Evolutionary conservation across 176 grass and related monocot species (phyloP).

Genomic region (Typha latifolia): DNA sequence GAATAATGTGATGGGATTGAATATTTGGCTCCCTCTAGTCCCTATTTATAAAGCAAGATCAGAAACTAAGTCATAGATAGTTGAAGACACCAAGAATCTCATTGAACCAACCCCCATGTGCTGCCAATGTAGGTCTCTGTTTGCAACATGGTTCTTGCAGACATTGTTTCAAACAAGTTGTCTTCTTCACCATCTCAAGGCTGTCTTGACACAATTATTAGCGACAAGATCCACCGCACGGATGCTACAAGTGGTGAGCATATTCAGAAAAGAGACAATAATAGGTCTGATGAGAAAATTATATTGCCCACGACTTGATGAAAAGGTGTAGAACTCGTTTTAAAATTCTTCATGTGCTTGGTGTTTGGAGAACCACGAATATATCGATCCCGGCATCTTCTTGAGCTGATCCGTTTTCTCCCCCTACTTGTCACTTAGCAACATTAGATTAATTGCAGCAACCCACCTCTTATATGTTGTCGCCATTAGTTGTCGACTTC

Average conservation of each 20-base stretch:
- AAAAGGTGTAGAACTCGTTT: neutral
- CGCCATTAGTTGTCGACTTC: neutral
- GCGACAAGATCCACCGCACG: conserved; percentile 20
- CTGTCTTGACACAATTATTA: conserved; percentile 24
- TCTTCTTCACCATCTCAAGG: conserved; percentile 11
- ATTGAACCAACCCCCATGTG: conserved; percentile 9
- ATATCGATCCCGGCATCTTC: neutral
- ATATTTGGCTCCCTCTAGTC: neutral
- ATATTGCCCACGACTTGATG: neutral
- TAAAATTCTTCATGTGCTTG: neutral
- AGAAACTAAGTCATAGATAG: conserved; percentile 3
- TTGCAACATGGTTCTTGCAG: conserved; percentile 7
- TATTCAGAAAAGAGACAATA: neutral
- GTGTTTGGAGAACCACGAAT: neutral
- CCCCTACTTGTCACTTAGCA: neutral
- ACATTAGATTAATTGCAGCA: neutral
- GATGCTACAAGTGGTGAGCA: neutral
- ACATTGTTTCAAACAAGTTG: neutral
- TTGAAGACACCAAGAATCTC: conserved; percentile 24
- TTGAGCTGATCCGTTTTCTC: neutral
- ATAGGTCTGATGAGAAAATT: neutral
- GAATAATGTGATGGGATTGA: conserved; percentile 16
- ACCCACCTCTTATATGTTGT: neutral
- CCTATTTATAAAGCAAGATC: conserved; percentile 26
- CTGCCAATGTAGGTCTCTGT: conserved; percentile 15